These are phyloP conservation scores for Fusarium agapanthi DNA, from an alignment of 2,329 filamentous ascomycete species.

Conservation along the genomic window DNA sequence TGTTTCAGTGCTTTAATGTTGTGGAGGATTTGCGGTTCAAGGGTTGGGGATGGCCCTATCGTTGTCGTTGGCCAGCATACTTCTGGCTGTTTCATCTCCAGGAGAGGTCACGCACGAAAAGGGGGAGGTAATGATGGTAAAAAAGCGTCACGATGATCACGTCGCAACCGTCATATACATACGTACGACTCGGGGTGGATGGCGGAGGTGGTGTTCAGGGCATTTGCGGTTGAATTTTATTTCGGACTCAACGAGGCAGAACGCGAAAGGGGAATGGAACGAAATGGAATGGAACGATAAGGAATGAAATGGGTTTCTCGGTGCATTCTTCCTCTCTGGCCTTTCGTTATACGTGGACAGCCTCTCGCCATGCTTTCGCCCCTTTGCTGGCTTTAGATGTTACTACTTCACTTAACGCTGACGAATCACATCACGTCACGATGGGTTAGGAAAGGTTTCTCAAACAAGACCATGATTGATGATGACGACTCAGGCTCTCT, in stretches of 20 bases:
- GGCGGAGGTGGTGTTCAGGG: slow-evolving; percentile 29
- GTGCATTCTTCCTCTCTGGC: slow-evolving; percentile 27
- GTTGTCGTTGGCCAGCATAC: slow-evolving; percentile 26
- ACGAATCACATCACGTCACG: slow-evolving; percentile 5
- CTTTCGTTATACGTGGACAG: slow-evolving; percentile 20
- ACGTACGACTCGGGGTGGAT: slow-evolving; percentile 20
- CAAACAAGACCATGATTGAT: slow-evolving; percentile 34
- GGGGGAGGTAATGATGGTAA: slow-evolving; percentile 29
- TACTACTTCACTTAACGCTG: slow-evolving; percentile 1
- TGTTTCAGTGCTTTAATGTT: slow-evolving; percentile 45
- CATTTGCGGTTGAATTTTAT: slow-evolving; percentile 27
- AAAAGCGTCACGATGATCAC: slow-evolving; percentile 11
- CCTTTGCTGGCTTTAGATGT: slow-evolving; percentile 37
- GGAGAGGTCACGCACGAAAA: slow-evolving; percentile 12
- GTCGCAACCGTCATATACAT: slow-evolving; percentile 25
- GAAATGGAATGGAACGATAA: slow-evolving; percentile 3
- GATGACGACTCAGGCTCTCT: slow-evolving; percentile 21
- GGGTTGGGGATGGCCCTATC: slow-evolving; percentile 24
- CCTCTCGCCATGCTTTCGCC: slow-evolving; percentile 29
- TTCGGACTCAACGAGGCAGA: slow-evolving; percentile 29
- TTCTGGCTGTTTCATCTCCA: slow-evolving; percentile 34
- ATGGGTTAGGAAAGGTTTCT: slow-evolving; percentile 21
- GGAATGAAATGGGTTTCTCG: not conserved
- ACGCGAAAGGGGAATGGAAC: slow-evolving; percentile 13
- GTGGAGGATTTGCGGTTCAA: slow-evolving; percentile 39